A percentile compares a stretch with the other conserved stretches of the same genome.
Conservation (phyloP, 2,329 filamentous ascomycete species). For the Fusarium concolor region DNA sequence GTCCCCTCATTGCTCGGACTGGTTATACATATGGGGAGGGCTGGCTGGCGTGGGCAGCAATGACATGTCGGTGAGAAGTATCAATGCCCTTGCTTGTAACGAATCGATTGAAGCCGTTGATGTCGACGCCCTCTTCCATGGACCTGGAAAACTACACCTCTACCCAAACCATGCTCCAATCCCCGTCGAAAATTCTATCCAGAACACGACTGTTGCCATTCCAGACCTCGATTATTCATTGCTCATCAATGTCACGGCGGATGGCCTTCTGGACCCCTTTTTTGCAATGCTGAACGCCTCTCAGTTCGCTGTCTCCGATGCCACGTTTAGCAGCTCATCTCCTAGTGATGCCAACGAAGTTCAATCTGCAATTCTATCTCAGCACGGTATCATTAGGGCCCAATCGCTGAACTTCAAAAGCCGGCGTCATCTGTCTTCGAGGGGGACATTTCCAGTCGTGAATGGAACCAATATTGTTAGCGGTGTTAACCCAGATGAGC, state of each 20-base stretch:
- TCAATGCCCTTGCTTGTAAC: conserved; percentile 54
- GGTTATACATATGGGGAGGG: conserved; percentile 53
- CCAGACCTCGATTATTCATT: conserved; percentile 47
- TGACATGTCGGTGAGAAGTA: conserved; percentile 45
- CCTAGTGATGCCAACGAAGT: conserved; percentile 35
- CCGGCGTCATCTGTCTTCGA: conserved; percentile 39
- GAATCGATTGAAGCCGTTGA: conserved; percentile 51
- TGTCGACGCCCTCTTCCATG: conserved; percentile 40
- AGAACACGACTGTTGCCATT: conserved; percentile 37
- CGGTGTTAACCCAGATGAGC: conserved; percentile 35
- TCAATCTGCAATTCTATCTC: conserved; percentile 50
- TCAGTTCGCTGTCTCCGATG: conserved; percentile 47
- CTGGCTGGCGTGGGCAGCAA: conserved; percentile 40
- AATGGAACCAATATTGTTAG: conserved; percentile 39
- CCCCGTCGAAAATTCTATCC: conserved; percentile 40
- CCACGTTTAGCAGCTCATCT: conserved; percentile 37
- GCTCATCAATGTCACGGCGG: conserved; percentile 45
- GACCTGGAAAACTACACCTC: conserved; percentile 41
- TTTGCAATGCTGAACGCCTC: conserved; percentile 52
- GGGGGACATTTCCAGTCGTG: conserved; percentile 35
- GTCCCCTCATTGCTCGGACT: conserved; percentile 47
- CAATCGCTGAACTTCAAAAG: conserved; percentile 50
- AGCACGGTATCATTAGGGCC: conserved; percentile 53
- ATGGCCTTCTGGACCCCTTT: conserved; percentile 51
- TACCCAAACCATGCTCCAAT: conserved; percentile 46